Percentiles rank a stretch among this genome's conserved stretches.
phyloP scores from a whole-genome alignment of 129 eudicot species.

The Helianthus tuberosus region DNA sequence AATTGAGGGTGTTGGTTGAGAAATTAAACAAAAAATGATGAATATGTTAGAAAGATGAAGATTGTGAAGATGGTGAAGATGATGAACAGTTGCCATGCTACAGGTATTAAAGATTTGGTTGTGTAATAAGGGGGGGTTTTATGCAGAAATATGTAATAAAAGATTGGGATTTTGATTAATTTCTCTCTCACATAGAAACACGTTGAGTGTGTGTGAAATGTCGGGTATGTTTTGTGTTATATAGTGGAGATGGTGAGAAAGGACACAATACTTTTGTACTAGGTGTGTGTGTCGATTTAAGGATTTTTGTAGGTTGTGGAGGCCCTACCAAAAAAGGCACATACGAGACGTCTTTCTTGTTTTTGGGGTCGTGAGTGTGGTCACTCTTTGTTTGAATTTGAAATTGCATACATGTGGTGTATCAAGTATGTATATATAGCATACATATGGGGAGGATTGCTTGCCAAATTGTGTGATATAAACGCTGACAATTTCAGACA shows the following conservation, averaged over 20 bases:
- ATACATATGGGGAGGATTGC: too few relatives aligned
- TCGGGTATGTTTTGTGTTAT: slow-evolving; percentile 31
- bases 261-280: slow-evolving; percentile 38
- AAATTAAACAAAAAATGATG: slow-evolving; percentile 25
- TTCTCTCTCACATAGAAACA: slow-evolving; percentile 31
- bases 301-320: slow-evolving; percentile 30
- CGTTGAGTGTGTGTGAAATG: slow-evolving; percentile 28
- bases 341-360: slow-evolving; percentile 28
- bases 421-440: background rate
- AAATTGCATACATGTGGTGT: slow-evolving; percentile 21
- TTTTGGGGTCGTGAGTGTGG: slow-evolving; percentile 29
- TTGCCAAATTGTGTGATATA: too few relatives aligned
- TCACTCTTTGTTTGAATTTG: slow-evolving; percentile 34
- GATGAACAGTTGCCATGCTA: slow-evolving; percentile 41
- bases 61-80: slow-evolving; percentile 9
- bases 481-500: too few relatives aligned
- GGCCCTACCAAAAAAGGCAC: slow-evolving; percentile 41
- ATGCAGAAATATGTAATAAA: slow-evolving; percentile 6
- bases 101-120: slow-evolving; percentile 9
- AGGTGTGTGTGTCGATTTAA: slow-evolving; percentile 39
- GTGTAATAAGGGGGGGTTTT: slow-evolving; percentile 34
- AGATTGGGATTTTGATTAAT: background rate
- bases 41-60: slow-evolving; percentile 15
- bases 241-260: slow-evolving; percentile 26
- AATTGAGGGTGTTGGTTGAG: slow-evolving; percentile 22